A percentile compares a stretch with the other conserved stretches of the same genome.
Evolutionary conservation across 148 eudicot genomes (phyloP).

Genomic region (Rhododendron simsii): DNA sequence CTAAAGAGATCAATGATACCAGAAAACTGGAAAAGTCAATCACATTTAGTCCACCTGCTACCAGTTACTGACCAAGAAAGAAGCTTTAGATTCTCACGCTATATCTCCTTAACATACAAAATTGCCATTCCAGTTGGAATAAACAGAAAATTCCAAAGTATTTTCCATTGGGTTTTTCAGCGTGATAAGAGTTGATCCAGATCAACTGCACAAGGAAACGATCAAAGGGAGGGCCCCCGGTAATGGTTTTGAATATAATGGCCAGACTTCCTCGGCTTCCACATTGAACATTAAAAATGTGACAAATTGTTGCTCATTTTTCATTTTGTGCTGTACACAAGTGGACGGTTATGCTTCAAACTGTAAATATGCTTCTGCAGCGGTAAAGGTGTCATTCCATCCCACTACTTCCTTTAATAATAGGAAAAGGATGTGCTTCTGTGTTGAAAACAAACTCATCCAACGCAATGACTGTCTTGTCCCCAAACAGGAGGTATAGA

Average conservation of each 20-base stretch:
- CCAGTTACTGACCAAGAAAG: background rate
- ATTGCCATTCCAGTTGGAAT: background rate
- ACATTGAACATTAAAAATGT: background rate
- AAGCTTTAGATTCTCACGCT: background rate
- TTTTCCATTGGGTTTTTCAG: background rate
- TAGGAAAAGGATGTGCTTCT: constrained; percentile 92
- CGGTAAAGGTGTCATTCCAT: constrained; percentile 18
- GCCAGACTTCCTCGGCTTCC: constrained; percentile 3
- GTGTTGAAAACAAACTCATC: constrained; percentile 86
- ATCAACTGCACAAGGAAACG: background rate
- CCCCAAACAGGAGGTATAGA: constrained; percentile 65
- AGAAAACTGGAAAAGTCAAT: background rate
- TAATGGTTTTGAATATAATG: constrained; percentile 5
- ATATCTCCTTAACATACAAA: background rate
- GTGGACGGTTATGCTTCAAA: background rate
- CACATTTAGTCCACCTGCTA: background rate
- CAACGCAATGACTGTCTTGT: constrained; percentile 49
- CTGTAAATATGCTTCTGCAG: background rate
- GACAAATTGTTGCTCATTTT: background rate
- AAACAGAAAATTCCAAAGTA: background rate
- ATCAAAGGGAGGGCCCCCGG: background rate
- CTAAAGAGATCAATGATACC: constrained; percentile 1
- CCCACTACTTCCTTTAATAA: constrained; percentile 24
- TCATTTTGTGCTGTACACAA: background rate
- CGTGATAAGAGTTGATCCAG: background rate